Evolutionary conservation across 1,284 basidiomycete genomes (phyloP), one percentile per base, ranked within the genome.

Genomic region (Heterobasidion parviporum): DNA sequence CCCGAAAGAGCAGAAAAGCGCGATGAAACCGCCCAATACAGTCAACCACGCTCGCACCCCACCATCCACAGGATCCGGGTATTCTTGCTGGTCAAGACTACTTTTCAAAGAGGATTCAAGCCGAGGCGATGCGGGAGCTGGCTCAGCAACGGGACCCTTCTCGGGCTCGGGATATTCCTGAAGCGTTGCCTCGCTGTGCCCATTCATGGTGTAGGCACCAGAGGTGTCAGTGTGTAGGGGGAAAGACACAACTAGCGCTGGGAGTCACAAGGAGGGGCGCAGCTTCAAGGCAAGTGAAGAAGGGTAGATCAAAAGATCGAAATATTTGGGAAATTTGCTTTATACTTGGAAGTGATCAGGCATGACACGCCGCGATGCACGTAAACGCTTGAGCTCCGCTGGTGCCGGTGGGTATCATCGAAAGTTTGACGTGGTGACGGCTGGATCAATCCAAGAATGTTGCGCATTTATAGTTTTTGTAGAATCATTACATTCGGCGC

Each of bases 1-100:
- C 6, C 72, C 72, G 54, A 72, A 73, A 0, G 70, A 68, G 59
- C 70, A 70, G 61, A 72, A 68, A 16, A 74, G 61, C 2, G 70
- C 68, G 41, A 73, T 61, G 56, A 68, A 68, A 8, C 69, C 67
- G 6, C 72, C 72, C 20, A 68, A 41, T 3, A 72, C 71, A 32
- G 67, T 68, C 8, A 70, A 58, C 72, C 72, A 74, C 20, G 66
- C 72, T n/a, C 60, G 54, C 35, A 55, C 33, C 8, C 71, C 70
- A 26, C 70, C 69, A 41, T 72, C 72, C 4, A 34, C 10, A 8
- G 12, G 7, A 10, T 41, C 38, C 5, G 38, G 8, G n/a, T 26
- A 6, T 26, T 41, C 38, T 4, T 41, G 10, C n/a, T 10, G 12
- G n/a, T 41, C 3, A 41, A n/a, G n/a, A 41, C n/a, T n/a, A 1